These are phyloP conservation scores for Debaryomycetaceae sp. DNA, from an alignment of 1,139 yeast genomes.

Conservation along the genomic window DNA sequence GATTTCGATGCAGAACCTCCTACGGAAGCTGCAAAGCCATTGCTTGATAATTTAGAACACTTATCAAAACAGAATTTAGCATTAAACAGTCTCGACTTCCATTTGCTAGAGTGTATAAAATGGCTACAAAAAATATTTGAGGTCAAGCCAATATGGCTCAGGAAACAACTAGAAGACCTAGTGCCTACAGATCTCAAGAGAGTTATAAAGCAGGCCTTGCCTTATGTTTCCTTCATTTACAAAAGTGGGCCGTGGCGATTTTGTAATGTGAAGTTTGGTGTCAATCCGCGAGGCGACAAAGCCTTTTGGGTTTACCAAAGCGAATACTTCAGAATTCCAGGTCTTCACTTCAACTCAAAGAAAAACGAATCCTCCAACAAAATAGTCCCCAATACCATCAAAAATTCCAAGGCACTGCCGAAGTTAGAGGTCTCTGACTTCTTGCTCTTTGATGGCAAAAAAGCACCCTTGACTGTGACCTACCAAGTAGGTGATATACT, in stretches of 20 bases:
- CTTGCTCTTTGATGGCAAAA: slow-evolving; percentile 70
- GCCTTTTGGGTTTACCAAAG: slow-evolving; percentile 71
- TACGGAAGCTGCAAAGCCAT: slow-evolving; percentile 31
- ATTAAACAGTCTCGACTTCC: slow-evolving; percentile 25
- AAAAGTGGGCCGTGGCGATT: slow-evolving; percentile 96
- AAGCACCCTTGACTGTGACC: slow-evolving; percentile 64
- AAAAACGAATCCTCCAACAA: slow-evolving; percentile 8
- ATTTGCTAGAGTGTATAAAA: slow-evolving; percentile 48
- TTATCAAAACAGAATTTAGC: slow-evolving; percentile 19
- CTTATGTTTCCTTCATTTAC: slow-evolving; percentile 76
- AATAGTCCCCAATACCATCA: slow-evolving; percentile 17
- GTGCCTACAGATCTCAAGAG: slow-evolving; percentile 50
- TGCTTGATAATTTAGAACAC: slow-evolving; percentile 30
- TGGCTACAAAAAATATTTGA: slow-evolving; percentile 56
- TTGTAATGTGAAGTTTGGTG: slow-evolving; percentile 75
- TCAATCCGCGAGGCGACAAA: slow-evolving; percentile 63
- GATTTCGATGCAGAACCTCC: slow-evolving; percentile 32
- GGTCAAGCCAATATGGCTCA: slow-evolving; percentile 79
- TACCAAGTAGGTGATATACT: slow-evolving; percentile 81
- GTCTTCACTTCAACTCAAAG: slow-evolving; percentile 19
- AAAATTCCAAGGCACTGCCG: slow-evolving; percentile 13
- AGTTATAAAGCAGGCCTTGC: slow-evolving; percentile 70
- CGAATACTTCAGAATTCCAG: slow-evolving; percentile 70
- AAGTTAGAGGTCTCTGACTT: slow-evolving; percentile 39
- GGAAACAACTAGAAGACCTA: slow-evolving; percentile 67